Percentiles rank a stretch among this genome's conserved stretches.
These are phyloP conservation scores for Alliaria petiolata DNA, from an alignment of 345 rosid species.

Conservation along the genomic window DNA sequence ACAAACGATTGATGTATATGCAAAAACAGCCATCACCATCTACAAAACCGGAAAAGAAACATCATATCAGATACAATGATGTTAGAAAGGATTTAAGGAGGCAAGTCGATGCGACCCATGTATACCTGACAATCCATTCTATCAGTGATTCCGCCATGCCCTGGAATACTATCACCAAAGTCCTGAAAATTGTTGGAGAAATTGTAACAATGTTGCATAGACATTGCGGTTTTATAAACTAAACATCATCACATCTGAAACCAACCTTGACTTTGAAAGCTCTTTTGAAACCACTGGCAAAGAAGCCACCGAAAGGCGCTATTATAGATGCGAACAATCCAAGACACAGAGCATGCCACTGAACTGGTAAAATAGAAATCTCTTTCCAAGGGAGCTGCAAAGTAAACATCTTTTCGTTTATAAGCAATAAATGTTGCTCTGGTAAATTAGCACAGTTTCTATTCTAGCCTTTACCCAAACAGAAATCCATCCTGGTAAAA, in stretches of 20 bases:
- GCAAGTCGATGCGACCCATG: neutral
- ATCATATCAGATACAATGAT: neutral
- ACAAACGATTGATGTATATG: conserved; percentile 90
- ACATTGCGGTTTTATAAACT: no score
- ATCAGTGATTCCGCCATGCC: conserved; percentile 95
- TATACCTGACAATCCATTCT: conserved; percentile 96
- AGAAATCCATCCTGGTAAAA: conserved; percentile 57
- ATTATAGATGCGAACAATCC: conserved; percentile 89
- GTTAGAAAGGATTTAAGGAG: neutral
- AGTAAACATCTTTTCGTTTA: neutral
- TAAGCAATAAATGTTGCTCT: neutral
- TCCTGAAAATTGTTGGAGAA: no score
- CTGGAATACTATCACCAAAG: conserved; percentile 78
- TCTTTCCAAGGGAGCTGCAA: conserved; percentile 84
- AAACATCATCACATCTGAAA: no score
- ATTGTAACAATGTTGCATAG: no score
- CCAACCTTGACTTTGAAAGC: conserved; percentile 88
- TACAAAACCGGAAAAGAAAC: conserved; percentile 1
- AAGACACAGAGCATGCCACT: conserved; percentile 83
- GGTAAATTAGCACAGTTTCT: no score
- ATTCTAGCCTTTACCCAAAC: conserved; percentile 49
- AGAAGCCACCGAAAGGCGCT: conserved; percentile 98
- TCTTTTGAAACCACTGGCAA: conserved; percentile 94
- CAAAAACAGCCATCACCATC: conserved; percentile 99
- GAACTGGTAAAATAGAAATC: conserved; percentile 66